phyloP scores from a whole-genome alignment of 2,329 filamentous ascomycete genomes.

The Sporothrix curviconia region DNA sequence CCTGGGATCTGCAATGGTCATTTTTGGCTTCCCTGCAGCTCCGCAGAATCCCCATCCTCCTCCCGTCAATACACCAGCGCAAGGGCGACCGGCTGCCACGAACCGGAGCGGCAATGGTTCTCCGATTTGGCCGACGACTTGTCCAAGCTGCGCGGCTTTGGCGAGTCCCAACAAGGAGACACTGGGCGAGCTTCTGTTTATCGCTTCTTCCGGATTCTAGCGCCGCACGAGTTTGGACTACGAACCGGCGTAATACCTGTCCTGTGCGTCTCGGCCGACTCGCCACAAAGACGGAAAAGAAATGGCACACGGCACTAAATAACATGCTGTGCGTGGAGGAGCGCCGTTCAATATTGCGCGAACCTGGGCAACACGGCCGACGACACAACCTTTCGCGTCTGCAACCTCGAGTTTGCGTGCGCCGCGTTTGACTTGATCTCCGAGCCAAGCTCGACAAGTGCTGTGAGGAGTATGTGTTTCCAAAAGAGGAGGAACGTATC shows the following conservation, averaged over 20 bases:
- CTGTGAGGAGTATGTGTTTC: conserved; percentile 83
- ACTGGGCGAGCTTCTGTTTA: conserved; percentile 79
- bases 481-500: conserved; percentile 67
- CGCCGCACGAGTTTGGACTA: conserved; percentile 89
- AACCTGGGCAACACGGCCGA: conserved; percentile 96
- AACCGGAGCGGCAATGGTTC: conserved; percentile 57
- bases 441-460: conserved; percentile 70
- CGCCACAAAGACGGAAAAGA: conserved; percentile 76
- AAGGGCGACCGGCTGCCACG: conserved; percentile 54
- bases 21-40: conserved; percentile 94
- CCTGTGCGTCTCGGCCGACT: conserved; percentile 79
- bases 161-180: conserved; percentile 74
- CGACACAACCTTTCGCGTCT: conserved; percentile 85
- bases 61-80: conserved; percentile 78
- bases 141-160: conserved; percentile 65
- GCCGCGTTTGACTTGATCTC: conserved; percentile 79
- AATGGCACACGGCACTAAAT: conserved; percentile 73
- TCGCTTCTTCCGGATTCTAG: conserved; percentile 95
- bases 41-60: conserved; percentile 70
- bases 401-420: conserved; percentile 80
- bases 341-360: conserved; percentile 83
- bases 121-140: conserved; percentile 85
- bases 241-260: conserved; percentile 67
- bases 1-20: conserved; percentile 98
- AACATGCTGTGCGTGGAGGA: conserved; percentile 93